Evolutionary conservation across 225 moss, liverwort and hornwort species (phyloP), one percentile per base, ranked within the genome.

Genomic region (Thuidium tamariscinum): DNA sequence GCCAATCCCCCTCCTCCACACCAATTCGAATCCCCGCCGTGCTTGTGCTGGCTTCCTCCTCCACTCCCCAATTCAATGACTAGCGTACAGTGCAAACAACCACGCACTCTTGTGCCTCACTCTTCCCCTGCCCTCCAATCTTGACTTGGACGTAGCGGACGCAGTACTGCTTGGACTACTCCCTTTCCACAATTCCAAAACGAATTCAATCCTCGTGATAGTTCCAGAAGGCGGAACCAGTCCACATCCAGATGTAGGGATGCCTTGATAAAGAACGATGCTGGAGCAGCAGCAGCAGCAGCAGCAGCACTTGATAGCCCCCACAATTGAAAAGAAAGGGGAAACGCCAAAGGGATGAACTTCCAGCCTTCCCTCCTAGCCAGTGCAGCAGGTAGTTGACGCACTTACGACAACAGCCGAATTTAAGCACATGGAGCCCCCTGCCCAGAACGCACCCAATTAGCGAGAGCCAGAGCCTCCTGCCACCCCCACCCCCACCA

Each of bases 361-460:
- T 73, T 56, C 34, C 78, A 13, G 59, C 41, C 78, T 79, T 79
- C 41, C 56, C 71, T 68, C 27, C 78, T 48, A 26, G 59, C 39
- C 78, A 74, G 85, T 59, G 84, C 80, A 62, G 71, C 76, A 76
- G 81, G 68, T 76, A 41, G 85, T 82, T 89, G 77, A 86, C 82
- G 82, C 68, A 89, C 85, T 82, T 48, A 86, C 81, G 70, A 77
- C 89, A 86, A 60, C 51, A 68, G 68, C 4, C 34, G 49, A 82
- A 85, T 76, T 89, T 39, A 89, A 80, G 56, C 88, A 83, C 82
- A 88, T 59, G 75, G 77, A 85, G 57, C 65, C 65, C 64, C 83
- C 59, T 55, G 77, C 26, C n/a, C 72, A 15, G 62, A 23, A 76
- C 11, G 65, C 65, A 52, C 76, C 76, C 76, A 85, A 52, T 74